Conservation (phyloP, 208 protist genomes). For the Phytomonas francai region DNA sequence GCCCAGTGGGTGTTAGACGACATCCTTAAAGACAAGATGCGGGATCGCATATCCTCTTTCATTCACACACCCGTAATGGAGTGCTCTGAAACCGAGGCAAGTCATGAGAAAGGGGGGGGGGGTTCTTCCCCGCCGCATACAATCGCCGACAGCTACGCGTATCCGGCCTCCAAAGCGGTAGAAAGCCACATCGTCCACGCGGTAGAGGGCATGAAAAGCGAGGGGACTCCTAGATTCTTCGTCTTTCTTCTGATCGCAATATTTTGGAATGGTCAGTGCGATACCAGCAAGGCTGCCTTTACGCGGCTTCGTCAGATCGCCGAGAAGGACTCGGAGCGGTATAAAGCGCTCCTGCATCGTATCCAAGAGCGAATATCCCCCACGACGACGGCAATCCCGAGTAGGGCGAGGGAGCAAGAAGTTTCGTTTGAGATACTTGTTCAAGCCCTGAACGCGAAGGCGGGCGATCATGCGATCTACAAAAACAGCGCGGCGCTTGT, state of each 20-base stretch:
- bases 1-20: slow-evolving; percentile 28
- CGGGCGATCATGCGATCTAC: slow-evolving; percentile 48
- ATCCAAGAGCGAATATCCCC: not conserved
- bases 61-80: not conserved
- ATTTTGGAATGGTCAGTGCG: slow-evolving; percentile 67
- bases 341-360: not conserved
- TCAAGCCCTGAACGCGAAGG: slow-evolving; percentile 77
- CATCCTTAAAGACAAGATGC: slow-evolving; percentile 5
- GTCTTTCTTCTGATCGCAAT: slow-evolving; percentile 50
- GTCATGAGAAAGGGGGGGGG: slow-evolving; percentile 8
- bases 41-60: not conserved
- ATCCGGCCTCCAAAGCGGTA: not conserved
- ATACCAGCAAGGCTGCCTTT: slow-evolving; percentile 46
- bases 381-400: not conserved
- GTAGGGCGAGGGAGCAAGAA: not conserved
- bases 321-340: slow-evolving; percentile 14
- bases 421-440: slow-evolving; percentile 48
- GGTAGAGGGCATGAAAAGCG: not conserved
- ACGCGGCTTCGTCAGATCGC: slow-evolving; percentile 43
- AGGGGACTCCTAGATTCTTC: not conserved
- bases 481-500: slow-evolving; percentile 54
- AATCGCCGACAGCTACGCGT: slow-evolving; percentile 7
- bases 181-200: not conserved
- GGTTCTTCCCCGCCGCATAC: too few species aligned
- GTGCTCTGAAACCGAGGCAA: slow-evolving; percentile 3